Conservation (phyloP, 1,139 yeast species). For the Hansenula lynferdii region DNA sequence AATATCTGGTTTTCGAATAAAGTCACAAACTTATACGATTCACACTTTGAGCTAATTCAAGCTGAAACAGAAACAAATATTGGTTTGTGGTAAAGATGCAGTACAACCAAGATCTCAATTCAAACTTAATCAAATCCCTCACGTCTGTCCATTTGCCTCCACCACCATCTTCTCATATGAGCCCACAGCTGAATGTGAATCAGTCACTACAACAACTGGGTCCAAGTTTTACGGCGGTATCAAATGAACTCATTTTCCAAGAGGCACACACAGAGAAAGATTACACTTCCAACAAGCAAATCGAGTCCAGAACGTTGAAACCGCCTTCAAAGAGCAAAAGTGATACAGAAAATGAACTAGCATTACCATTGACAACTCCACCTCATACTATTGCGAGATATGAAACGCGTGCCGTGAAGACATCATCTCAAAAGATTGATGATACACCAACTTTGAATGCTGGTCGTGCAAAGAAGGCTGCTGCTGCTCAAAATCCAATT, state of each 20-base stretch:
- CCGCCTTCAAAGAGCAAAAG: slow-evolving; percentile 8
- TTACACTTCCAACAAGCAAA: too few species aligned
- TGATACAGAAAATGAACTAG: slow-evolving; percentile 10
- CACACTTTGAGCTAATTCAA: too few species aligned
- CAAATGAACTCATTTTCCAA: neutral
- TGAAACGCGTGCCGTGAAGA: slow-evolving; percentile 11
- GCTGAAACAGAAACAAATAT: too few species aligned
- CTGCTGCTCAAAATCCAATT: slow-evolving; percentile 16
- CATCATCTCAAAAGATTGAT: slow-evolving; percentile 8
- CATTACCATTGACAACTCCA: slow-evolving; percentile 20
- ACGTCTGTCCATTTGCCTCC: slow-evolving; percentile 40
- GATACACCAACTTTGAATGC: slow-evolving; percentile 21
- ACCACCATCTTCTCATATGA: slow-evolving; percentile 31
- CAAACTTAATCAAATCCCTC: slow-evolving; percentile 35
- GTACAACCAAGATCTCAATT: slow-evolving; percentile 26
- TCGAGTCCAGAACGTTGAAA: neutral
- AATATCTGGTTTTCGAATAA: too few species aligned
- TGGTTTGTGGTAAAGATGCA: slow-evolving; percentile 20
- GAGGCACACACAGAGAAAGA: too few species aligned
- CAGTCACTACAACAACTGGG: too few species aligned
- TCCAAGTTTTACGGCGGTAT: neutral
- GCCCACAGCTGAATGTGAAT: neutral
- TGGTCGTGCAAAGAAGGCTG: slow-evolving; percentile 14
- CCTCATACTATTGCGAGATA: slow-evolving; percentile 22
- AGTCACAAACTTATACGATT: too few species aligned